Base-by-base conservation (phyloP, 768 basidiomycete species). In the Leucogyrophana mollusca region DNA sequence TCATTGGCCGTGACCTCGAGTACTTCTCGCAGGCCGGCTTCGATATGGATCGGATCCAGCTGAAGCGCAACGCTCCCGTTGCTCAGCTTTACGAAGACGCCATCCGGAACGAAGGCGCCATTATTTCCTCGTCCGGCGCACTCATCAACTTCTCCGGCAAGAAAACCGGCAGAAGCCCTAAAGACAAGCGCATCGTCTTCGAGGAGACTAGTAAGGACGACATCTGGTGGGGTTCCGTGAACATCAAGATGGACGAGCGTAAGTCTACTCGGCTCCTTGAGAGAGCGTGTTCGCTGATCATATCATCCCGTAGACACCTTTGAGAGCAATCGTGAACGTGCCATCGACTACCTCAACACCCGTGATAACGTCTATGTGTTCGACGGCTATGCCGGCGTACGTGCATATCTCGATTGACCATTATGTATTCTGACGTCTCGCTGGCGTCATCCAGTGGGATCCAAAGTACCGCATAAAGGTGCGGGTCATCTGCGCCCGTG, bases 141-240 rank as follows among this genome's bases (percentile, higher is more conserved):
- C 76, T 99, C 59, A 99, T 99, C 84, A 99, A 99, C 80, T 99
- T 98, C 61, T 96, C 94, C 9, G 96, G 96, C 22, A 98, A 97
- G 79, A 99, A 99, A 79, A 98, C 96, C 2, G 96, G 96, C 46
- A 81, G 96, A 40, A 87, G 84, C 56, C 96, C 96, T 43, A 99
- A 98, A 67, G 96, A 99, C 82, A 99, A 98, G 81, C 94, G 96
- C 52, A 97, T 99, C 62, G 96, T 99, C 61, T 98, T 77, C 65
- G 96, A 99, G 68, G 94, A 98, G 57, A 87, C 90, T 43, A 87
- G 83, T 71, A 96, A 93, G 71, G 93, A 97, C 63, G 83, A 97
- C 52, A 87, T 99, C 66, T 99, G 96, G 94, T 98, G 96, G 96
- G 95, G 96, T 33, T 87, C 91, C 23, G 94, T 98, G 58, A 99